These are phyloP conservation scores for Colletotrichum endophyticum DNA, from an alignment of 2,329 filamentous ascomycete genomes.

Conservation along the genomic window DNA sequence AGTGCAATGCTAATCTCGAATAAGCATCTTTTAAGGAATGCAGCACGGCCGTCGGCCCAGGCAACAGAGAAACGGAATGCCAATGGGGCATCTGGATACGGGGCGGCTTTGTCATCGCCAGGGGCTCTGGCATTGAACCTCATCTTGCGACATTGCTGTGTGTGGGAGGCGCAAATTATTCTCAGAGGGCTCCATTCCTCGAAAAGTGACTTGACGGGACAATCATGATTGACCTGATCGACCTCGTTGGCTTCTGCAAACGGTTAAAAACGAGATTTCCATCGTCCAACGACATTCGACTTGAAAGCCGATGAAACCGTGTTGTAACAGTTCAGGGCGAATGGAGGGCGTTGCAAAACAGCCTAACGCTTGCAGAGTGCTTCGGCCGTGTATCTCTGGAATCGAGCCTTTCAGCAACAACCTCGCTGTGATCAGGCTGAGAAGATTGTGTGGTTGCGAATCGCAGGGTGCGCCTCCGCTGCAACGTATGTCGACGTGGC, in stretches of 20 bases:
- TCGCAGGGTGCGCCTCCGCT: neutral
- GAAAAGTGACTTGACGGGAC: neutral
- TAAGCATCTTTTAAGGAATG: slow-evolving; percentile 1
- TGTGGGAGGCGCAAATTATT: neutral
- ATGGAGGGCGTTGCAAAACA: neutral
- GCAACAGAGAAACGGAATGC: neutral
- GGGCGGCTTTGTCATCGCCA: neutral
- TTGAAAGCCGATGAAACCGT: neutral
- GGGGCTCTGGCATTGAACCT: neutral
- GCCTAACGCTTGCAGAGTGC: neutral
- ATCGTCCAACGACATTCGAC: neutral
- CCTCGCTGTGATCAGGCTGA: neutral
- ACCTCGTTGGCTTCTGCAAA: neutral
- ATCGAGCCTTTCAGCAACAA: neutral
- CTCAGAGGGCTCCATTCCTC: neutral
- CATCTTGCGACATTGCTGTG: neutral
- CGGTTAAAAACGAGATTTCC: neutral
- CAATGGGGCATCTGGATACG: neutral
- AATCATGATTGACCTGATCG: neutral
- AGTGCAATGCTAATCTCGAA: slow-evolving; percentile 3
- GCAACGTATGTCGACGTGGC: neutral
- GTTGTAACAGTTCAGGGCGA: neutral
- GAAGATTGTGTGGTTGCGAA: neutral
- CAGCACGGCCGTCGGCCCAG: neutral
- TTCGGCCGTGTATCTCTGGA: neutral